These are phyloP conservation scores for Plectosphaerella plurivora DNA, from an alignment of 2,329 filamentous ascomycete genomes.

Conservation along the genomic window DNA sequence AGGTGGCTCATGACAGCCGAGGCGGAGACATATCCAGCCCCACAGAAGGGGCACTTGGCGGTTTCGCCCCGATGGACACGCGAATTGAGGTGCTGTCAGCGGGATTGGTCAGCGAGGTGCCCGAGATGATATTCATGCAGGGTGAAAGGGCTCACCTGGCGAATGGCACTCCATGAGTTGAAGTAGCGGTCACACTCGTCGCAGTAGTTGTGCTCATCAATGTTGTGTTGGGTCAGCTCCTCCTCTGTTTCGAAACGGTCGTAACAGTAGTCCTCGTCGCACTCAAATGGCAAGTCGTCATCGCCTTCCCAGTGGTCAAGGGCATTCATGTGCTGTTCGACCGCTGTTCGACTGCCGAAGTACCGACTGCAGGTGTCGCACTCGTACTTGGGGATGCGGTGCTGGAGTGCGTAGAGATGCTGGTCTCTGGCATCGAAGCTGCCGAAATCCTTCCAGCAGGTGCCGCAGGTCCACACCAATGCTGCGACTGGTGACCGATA, in stretches of 20 bases:
- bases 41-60: slow-evolving; percentile 53
- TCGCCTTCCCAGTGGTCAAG: background rate
- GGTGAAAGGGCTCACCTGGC: background rate
- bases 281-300: background rate
- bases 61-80: slow-evolving; percentile 37
- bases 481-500: no score
- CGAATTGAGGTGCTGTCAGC: slow-evolving; percentile 49
- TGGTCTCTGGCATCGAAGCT: background rate
- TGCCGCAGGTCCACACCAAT: background rate
- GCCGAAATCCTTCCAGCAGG: background rate
- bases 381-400: background rate
- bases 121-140: background rate
- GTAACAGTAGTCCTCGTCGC: background rate
- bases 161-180: background rate
- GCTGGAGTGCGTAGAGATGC: slow-evolving; percentile 1
- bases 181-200: background rate
- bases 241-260: background rate
- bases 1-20: slow-evolving; percentile 53
- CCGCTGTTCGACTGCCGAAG: background rate
- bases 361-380: background rate
- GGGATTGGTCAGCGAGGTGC: background rate
- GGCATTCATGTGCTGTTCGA: background rate
- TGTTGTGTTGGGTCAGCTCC: background rate
- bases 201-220: slow-evolving; percentile 2
- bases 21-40: slow-evolving; percentile 37